Conservation (phyloP, 2,329 filamentous ascomycete genomes). For the Pyrenochaeta sp. region DNA sequence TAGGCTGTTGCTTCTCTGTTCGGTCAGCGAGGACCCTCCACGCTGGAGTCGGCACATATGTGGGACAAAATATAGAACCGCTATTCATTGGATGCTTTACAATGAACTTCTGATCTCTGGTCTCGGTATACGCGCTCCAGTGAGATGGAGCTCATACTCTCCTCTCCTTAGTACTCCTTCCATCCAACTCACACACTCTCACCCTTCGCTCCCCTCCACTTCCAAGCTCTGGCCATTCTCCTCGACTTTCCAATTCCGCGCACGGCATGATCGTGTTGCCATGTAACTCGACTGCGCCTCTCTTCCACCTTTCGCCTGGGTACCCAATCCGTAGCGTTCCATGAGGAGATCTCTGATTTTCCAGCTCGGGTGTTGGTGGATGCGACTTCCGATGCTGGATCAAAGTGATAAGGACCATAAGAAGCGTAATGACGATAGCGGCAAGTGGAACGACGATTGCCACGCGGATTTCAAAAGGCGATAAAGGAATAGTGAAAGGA, state of each 20-base stretch:
- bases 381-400: neutral
- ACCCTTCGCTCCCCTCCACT: neutral
- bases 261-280: too few relatives aligned
- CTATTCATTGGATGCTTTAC: neutral
- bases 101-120: too few relatives aligned
- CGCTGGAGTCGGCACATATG: neutral
- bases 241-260: too few relatives aligned
- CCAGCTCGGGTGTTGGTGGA: neutral
- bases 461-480: neutral
- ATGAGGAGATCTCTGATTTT: too few relatives aligned
- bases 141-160: neutral
- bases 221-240: neutral
- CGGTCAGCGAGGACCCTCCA: neutral
- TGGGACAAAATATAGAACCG: neutral
- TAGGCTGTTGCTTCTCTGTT: constrained; percentile 1
- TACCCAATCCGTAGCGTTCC: too few relatives aligned
- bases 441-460: neutral
- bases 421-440: neutral
- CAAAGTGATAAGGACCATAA: neutral
- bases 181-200: neutral
- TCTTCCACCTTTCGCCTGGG: too few relatives aligned
- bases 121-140: too few relatives aligned
- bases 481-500: too few relatives aligned
- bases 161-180: neutral
- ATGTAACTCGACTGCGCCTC: too few relatives aligned